Evolutionary conservation across 805 yeast species (phyloP).

Genomic region (Candida schatavii): DNA sequence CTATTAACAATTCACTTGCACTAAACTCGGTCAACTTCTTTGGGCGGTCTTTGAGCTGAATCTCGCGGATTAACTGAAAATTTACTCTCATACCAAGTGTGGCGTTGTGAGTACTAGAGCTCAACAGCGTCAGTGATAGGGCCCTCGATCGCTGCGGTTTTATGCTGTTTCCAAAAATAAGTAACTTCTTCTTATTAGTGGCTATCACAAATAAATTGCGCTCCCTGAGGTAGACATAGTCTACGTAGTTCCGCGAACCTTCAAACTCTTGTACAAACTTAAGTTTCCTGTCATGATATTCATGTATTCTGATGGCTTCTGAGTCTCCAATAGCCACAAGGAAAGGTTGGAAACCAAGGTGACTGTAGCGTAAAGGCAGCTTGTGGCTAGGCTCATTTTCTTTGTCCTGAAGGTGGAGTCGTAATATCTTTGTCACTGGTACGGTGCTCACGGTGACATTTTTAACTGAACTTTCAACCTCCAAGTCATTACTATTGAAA

Average conservation of each 20-base stretch:
- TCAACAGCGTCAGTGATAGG: not conserved
- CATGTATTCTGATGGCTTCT: constrained; percentile 24
- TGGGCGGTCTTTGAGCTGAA: constrained; percentile 29
- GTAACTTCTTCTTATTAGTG: constrained; percentile 15
- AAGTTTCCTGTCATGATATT: constrained; percentile 19
- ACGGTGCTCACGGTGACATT: not conserved
- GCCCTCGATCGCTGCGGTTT: not conserved
- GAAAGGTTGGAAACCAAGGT: not conserved
- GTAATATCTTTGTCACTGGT: not conserved
- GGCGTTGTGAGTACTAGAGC: not conserved
- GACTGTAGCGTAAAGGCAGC: not conserved
- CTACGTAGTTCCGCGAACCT: constrained; percentile 19
- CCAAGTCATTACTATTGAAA: not conserved
- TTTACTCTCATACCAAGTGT: not conserved
- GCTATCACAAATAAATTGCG: constrained; percentile 25
- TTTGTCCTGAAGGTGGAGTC: not conserved
- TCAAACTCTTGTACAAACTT: constrained; percentile 29
- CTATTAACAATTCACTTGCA: constrained; percentile 16
- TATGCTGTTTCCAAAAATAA: not conserved
- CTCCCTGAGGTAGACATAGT: constrained; percentile 14
- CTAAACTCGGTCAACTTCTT: constrained; percentile 15
- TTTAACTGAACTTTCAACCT: not conserved
- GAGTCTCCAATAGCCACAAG: constrained; percentile 22
- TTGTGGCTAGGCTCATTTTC: not conserved
- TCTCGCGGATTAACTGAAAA: constrained; percentile 18